These are phyloP conservation scores for Spinellus fusiger DNA, from an alignment of 192 early-diverging fungal genomes.

Conservation along the genomic window DNA sequence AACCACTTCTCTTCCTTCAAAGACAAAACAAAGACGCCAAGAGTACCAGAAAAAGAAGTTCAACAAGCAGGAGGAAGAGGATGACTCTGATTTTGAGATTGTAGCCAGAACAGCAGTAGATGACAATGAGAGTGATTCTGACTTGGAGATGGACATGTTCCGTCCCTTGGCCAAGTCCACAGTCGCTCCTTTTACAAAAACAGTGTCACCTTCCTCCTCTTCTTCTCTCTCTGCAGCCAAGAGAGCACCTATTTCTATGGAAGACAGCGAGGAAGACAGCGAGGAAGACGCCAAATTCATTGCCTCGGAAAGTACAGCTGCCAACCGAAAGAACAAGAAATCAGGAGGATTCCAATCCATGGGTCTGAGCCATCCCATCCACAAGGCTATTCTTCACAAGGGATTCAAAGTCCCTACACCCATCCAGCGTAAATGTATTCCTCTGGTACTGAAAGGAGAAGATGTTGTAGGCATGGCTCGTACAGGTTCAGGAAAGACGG, in stretches of 20 bases:
- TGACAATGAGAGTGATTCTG: conserved; percentile 13
- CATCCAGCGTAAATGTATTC: conserved; percentile 94
- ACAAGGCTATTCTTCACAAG: conserved; percentile 83
- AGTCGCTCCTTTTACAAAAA: neutral
- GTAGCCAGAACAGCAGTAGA: conserved; percentile 7
- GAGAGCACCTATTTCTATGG: conserved; percentile 12
- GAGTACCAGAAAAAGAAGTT: conserved; percentile 10
- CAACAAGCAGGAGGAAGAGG: conserved; percentile 6
- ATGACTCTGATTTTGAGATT: conserved; percentile 36
- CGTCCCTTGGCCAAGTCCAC: conserved; percentile 1
- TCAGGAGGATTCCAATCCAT: conserved; percentile 98
- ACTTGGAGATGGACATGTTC: conserved; percentile 31
- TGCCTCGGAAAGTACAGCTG: conserved; percentile 46
- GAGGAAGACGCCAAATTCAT: conserved; percentile 30
- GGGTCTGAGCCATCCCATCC: conserved; percentile 81
- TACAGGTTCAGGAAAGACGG: conserved; percentile 97
- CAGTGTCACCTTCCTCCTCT: neutral
- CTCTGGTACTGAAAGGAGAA: conserved; percentile 81
- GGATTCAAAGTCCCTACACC: conserved; percentile 99
- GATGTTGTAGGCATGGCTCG: conserved; percentile 98
- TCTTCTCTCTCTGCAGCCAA: conserved; percentile 1
- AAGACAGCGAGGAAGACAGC: conserved; percentile 2
- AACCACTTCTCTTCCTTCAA: neutral
- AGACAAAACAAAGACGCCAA: conserved; percentile 1
- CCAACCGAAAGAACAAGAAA: conserved; percentile 91